These are phyloP conservation scores for Waitea zeae DNA, from an alignment of 1,284 basidiomycete species.

Conservation along the genomic window DNA sequence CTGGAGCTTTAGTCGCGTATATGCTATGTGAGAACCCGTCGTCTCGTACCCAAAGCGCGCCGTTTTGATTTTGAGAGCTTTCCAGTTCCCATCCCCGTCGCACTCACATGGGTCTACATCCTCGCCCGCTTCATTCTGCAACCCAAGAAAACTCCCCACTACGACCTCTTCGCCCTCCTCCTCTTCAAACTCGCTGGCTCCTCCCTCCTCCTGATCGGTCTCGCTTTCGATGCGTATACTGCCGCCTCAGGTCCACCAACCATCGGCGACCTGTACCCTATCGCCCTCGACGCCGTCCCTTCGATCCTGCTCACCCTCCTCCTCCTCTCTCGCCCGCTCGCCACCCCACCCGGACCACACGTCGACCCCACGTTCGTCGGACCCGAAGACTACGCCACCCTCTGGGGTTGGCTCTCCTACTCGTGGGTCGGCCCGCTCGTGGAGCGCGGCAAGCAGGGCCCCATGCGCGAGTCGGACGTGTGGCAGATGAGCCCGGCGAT, in stretches of 20 bases:
- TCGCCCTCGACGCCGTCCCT: slow-evolving; percentile 22
- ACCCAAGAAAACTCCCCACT: slow-evolving; percentile 28
- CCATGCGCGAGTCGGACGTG: slow-evolving; percentile 54
- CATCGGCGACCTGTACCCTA: slow-evolving; percentile 14
- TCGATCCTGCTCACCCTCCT: slow-evolving; percentile 20
- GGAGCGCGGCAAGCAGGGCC: slow-evolving; percentile 32
- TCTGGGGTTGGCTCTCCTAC: slow-evolving; percentile 71
- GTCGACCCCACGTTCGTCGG: slow-evolving; percentile 35
- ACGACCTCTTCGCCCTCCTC: slow-evolving; percentile 35
- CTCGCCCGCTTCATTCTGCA: slow-evolving; percentile 20
- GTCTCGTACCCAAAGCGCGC: too few relatives aligned
- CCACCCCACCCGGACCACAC: slow-evolving; percentile 20
- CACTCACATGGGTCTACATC: slow-evolving; percentile 40
- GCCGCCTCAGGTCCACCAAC: slow-evolving; percentile 17
- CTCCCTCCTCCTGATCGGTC: slow-evolving; percentile 26
- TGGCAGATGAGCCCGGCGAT: slow-evolving; percentile 54
- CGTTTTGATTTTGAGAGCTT: too few relatives aligned
- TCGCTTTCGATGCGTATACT: slow-evolving; percentile 26
- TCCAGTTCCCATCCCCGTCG: slow-evolving; percentile 23
- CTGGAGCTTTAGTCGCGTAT: too few relatives aligned
- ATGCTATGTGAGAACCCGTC: too few relatives aligned
- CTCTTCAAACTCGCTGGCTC: slow-evolving; percentile 22
- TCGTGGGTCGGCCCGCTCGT: slow-evolving; percentile 62
- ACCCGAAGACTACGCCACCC: slow-evolving; percentile 61
- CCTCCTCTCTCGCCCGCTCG: slow-evolving; percentile 38